These are phyloP conservation scores for Corylus avellana DNA, from an alignment of 306 rosid genomes.

Conservation along the genomic window DNA sequence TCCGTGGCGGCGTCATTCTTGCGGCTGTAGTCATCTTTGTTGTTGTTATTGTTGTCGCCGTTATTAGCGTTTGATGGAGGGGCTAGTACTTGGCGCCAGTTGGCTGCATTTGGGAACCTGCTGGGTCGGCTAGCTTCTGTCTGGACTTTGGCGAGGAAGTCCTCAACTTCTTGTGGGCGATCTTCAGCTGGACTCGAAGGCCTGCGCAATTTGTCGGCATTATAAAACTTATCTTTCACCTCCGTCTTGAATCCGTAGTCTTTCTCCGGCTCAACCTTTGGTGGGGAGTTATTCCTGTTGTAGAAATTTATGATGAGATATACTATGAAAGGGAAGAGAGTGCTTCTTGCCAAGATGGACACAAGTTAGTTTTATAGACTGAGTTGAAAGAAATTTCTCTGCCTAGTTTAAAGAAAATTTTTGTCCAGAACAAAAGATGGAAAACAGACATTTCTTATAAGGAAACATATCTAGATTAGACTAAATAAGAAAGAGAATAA, in stretches of 20 bases:
- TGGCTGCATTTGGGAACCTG: background rate
- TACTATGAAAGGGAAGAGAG: too few relatives aligned
- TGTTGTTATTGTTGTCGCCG: background rate
- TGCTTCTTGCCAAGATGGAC: too few relatives aligned
- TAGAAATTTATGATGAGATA: too few relatives aligned
- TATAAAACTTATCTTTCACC: too few relatives aligned
- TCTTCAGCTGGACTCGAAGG: constrained; percentile 19
- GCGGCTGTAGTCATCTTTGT: constrained; percentile 11
- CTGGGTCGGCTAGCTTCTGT: constrained; percentile 36
- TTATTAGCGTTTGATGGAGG: background rate
- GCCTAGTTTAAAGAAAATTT: too few relatives aligned
- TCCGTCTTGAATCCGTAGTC: background rate
- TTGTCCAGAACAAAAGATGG: too few relatives aligned
- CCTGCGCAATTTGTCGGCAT: constrained; percentile 8
- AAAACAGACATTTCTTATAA: too few relatives aligned
- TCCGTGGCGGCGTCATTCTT: background rate
- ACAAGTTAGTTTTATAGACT: too few relatives aligned
- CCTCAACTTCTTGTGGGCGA: constrained; percentile 18
- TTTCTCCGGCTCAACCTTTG: background rate
- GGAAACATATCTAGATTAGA: too few relatives aligned
- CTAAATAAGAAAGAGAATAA: too few relatives aligned
- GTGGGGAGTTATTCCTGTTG: too few relatives aligned
- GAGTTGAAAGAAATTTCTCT: too few relatives aligned
- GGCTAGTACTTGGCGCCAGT: constrained; percentile 2
- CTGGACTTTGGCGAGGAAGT: constrained; percentile 29